Evolutionary conservation across 2,329 filamentous ascomycete species (phyloP).

Genomic region (Diaporthe amygdali): DNA sequence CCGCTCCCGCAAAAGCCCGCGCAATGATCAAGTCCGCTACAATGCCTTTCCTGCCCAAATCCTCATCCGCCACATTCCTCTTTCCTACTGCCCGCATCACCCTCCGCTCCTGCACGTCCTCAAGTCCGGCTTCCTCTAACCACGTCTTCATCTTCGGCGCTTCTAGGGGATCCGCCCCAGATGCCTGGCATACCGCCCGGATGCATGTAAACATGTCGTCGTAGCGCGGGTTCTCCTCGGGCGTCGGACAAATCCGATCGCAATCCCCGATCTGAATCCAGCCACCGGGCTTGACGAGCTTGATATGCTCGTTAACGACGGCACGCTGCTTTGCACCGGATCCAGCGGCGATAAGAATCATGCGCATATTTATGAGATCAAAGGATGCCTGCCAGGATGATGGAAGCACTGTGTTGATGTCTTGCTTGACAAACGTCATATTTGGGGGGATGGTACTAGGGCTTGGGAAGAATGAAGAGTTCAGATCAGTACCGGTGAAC

Average conservation of each 20-base stretch:
- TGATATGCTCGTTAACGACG: background rate
- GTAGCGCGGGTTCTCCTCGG: conserved; percentile 12
- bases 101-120: conserved; percentile 9
- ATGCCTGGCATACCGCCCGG: conserved; percentile 7
- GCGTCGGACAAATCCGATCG: conserved; percentile 1
- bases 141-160: background rate
- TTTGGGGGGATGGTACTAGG: background rate
- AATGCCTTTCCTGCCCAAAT: background rate
- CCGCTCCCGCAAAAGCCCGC: conserved; percentile 1
- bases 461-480: conserved; percentile 7
- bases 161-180: background rate
- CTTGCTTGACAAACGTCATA: background rate
- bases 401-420: background rate
- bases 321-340: background rate
- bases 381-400: background rate
- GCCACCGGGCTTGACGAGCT: background rate
- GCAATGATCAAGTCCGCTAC: conserved; percentile 7
- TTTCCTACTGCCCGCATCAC: conserved; percentile 8
- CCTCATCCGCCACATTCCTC: conserved; percentile 12
- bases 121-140: conserved; percentile 5
- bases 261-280: conserved; percentile 16
- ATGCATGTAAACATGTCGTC: conserved; percentile 13
- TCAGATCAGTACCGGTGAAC: background rate
- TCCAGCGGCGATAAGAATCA: conserved; percentile 5
- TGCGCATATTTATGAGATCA: background rate